Evolutionary conservation across 2,329 filamentous ascomycete genomes (phyloP).

Genomic region (Plectosphaerella sp.): DNA sequence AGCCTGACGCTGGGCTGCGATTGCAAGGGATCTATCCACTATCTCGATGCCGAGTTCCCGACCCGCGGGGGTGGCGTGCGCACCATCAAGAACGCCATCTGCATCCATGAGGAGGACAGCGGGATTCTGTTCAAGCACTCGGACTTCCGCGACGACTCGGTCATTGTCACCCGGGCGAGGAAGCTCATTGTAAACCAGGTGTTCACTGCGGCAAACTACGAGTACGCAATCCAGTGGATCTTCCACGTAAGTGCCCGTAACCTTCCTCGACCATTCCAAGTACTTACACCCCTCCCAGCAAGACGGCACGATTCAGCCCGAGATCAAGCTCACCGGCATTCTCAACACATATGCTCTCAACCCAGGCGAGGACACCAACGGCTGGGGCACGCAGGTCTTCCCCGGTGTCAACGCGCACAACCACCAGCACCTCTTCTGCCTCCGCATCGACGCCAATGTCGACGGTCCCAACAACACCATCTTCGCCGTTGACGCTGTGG

Average conservation of each 20-base stretch:
- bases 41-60: slow-evolving; percentile 83
- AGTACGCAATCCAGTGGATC: slow-evolving; percentile 75
- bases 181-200: slow-evolving; percentile 87
- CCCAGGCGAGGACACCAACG: slow-evolving; percentile 73
- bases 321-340: slow-evolving; percentile 88
- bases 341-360: slow-evolving; percentile 86
- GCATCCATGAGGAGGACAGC: slow-evolving; percentile 89
- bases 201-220: slow-evolving; percentile 94
- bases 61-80: slow-evolving; percentile 70
- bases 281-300: slow-evolving; percentile 40
- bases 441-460: slow-evolving; percentile 82
- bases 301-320: slow-evolving; percentile 86
- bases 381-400: slow-evolving; percentile 90
- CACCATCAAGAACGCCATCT: slow-evolving; percentile 89
- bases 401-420: slow-evolving; percentile 90
- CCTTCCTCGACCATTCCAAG: background rate
- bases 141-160: slow-evolving; percentile 86
- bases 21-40: slow-evolving; percentile 88
- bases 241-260: slow-evolving; percentile 52
- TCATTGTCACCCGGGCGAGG: slow-evolving; percentile 78
- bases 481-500: slow-evolving; percentile 74
- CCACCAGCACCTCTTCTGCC: slow-evolving; percentile 91
- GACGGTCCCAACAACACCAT: slow-evolving; percentile 83
- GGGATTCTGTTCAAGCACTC: slow-evolving; percentile 93
- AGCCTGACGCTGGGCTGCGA: slow-evolving; percentile 72